Evolutionary conservation across 805 yeast genomes (phyloP).

Genomic region (Yamadazyma scolyti): DNA sequence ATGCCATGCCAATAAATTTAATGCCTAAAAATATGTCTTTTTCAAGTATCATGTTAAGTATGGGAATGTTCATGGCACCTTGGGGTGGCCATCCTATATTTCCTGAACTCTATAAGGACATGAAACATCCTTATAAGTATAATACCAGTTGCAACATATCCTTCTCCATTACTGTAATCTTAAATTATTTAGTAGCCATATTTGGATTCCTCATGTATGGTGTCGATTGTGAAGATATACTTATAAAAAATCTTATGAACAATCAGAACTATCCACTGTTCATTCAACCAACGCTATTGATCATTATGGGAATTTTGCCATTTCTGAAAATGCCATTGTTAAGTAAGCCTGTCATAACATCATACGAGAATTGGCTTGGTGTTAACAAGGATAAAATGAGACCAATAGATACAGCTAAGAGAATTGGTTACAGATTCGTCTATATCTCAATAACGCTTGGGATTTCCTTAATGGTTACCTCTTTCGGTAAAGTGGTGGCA

Average conservation of each 20-base stretch:
- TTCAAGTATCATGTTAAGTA: constrained; percentile 41
- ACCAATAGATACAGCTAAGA: constrained; percentile 1
- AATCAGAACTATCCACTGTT: constrained; percentile 66
- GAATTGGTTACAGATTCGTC: constrained; percentile 14
- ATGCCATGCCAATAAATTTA: constrained; percentile 38
- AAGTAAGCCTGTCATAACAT: constrained; percentile 36
- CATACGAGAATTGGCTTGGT: constrained; percentile 26
- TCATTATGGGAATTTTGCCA: constrained; percentile 36
- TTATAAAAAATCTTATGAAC: constrained; percentile 69
- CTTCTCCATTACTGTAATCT: constrained; percentile 52
- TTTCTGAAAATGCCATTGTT: constrained; percentile 40
- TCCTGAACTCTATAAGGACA: constrained; percentile 69
- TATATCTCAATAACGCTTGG: constrained; percentile 19
- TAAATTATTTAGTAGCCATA: constrained; percentile 60
- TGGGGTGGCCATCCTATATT: constrained; percentile 85
- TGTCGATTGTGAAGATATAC: constrained; percentile 57
- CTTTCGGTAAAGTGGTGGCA: constrained; percentile 39
- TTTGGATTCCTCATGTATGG: constrained; percentile 85
- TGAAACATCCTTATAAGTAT: constrained; percentile 65
- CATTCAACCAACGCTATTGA: constrained; percentile 32
- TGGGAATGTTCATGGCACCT: constrained; percentile 73
- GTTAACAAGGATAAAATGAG: constrained; percentile 3
- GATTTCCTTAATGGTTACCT: constrained; percentile 28
- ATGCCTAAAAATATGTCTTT: constrained; percentile 27
- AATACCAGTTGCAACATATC: constrained; percentile 49